Base-by-base conservation (phyloP, 768 basidiomycete species). In the Psilocybe tampanensis region DNA sequence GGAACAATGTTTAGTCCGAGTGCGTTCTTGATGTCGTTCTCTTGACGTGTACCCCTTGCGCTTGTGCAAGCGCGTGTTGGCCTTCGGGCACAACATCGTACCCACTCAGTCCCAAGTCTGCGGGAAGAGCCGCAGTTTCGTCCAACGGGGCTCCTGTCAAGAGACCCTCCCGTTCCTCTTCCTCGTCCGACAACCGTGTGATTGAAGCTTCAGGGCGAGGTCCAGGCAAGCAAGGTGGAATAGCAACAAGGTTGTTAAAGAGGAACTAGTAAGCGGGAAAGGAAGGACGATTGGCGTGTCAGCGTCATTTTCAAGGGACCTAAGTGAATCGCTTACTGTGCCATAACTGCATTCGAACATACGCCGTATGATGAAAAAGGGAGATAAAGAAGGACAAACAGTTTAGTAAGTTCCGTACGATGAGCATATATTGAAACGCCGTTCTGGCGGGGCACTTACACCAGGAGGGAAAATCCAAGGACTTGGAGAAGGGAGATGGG, bases 401-500 rank as follows among this genome's bases (percentile, higher is more conserved):
- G 44, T 54, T 58, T 51, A 58, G 59, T 43, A 55, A 29, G 36
- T 44, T 51, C 42, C 49, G 23, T 44, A 34, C 45, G 41, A n/a
- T 19, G 57, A 23, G 41, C 50, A 23, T 44, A 32, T 50, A 18
- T 17, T 21, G 24, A 15, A 21, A 49, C 11, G 43, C n/a, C 21
- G 36, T 44, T 44, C 50, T 52, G 42, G 26, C 26, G 32, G 19
- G 45, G 41, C 45, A 84, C 91, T 76, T 78, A 96, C 86, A 98
- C 95, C 56, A 99, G 80, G 44, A 98, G 73, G 7, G 80, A 85
- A 71, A 99, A 99, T 2, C 94, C 94, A 18, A 81, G 64, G 52
- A 96, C 84, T 71, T 96, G 94, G 12, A 95, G 70, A 51, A 94
- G 67, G 1, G 92, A 92, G 59, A 89, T 84, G 6, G 94, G 94